Percentiles rank a stretch among this genome's conserved stretches.
Evolutionary conservation across 495 filamentous ascomycete species (phyloP).

Genomic region (Penicillium lagena): DNA sequence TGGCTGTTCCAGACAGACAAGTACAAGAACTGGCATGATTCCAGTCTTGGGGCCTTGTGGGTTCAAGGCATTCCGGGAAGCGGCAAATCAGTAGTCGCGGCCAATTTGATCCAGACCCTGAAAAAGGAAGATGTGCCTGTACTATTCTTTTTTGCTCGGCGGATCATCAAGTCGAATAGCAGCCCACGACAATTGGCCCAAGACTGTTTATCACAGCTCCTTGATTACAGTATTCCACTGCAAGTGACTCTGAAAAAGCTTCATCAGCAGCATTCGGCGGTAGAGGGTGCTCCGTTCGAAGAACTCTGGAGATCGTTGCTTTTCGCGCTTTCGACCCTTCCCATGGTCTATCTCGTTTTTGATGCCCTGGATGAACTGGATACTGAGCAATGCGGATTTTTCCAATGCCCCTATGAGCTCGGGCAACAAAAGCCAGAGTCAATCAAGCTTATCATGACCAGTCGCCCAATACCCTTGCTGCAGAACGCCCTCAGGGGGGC

Average conservation of each 20-base stretch:
- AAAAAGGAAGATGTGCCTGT: slow-evolving; percentile 23
- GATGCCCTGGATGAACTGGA: slow-evolving; percentile 48
- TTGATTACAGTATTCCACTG: slow-evolving; percentile 30
- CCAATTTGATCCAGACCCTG: slow-evolving; percentile 19
- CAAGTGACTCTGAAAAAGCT: slow-evolving; percentile 20
- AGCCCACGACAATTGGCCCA: slow-evolving; percentile 29
- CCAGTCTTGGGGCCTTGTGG: slow-evolving; percentile 35
- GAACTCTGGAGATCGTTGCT: slow-evolving; percentile 18
- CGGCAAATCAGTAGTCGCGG: slow-evolving; percentile 46
- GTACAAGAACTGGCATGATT: slow-evolving; percentile 36
- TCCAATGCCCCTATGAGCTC: slow-evolving; percentile 22
- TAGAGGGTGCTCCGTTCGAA: not conserved
- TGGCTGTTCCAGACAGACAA: slow-evolving; percentile 31
- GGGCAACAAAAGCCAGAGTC: slow-evolving; percentile 27
- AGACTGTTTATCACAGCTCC: slow-evolving; percentile 40
- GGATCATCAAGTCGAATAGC: slow-evolving; percentile 45
- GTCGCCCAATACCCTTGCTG: slow-evolving; percentile 22
- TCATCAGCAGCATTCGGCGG: not conserved
- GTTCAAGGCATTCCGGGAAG: slow-evolving; percentile 45
- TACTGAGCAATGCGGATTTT: slow-evolving; percentile 28
- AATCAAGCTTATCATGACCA: slow-evolving; percentile 39
- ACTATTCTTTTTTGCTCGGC: slow-evolving; percentile 50
- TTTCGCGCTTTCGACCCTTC: slow-evolving; percentile 17
- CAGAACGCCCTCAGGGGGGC: not conserved
- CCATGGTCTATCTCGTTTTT: slow-evolving; percentile 34